These are phyloP conservation scores for Austropuccinia psidii DNA, from an alignment of 1,284 basidiomycete genomes.

Conservation along the genomic window DNA sequence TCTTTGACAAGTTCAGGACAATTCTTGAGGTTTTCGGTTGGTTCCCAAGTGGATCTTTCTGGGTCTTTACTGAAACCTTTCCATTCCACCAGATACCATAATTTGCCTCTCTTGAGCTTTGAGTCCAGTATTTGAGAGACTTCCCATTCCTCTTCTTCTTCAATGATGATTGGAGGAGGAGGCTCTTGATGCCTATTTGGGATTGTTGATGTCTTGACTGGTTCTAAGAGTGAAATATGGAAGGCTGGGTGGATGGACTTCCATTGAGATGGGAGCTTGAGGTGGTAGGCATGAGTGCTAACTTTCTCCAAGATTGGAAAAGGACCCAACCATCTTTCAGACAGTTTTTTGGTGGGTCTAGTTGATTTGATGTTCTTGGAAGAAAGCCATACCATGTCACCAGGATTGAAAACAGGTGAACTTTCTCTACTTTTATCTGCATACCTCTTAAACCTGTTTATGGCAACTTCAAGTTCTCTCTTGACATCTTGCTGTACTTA, in stretches of 20 bases:
- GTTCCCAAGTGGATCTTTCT: too few relatives aligned
- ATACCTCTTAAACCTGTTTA: too few relatives aligned
- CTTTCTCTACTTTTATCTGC: too few relatives aligned
- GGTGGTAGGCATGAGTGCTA: background rate
- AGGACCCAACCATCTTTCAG: background rate
- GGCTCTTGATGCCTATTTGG: background rate
- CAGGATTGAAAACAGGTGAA: background rate
- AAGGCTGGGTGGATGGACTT: background rate
- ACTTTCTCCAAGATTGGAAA: background rate
- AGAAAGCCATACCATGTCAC: background rate
- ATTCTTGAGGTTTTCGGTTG: too few relatives aligned
- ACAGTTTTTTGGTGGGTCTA: background rate
- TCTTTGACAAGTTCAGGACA: too few relatives aligned
- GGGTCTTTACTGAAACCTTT: too few relatives aligned
- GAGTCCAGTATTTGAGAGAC: background rate
- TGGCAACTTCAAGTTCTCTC: too few relatives aligned
- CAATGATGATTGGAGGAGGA: background rate
- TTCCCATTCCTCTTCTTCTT: background rate
- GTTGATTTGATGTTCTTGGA: background rate
- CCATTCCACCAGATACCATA: too few relatives aligned
- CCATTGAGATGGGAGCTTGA: background rate
- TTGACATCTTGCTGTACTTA: too few relatives aligned
- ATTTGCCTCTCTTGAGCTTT: too few relatives aligned
- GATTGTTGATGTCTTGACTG: background rate
- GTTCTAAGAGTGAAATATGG: background rate